Evolutionary conservation across 2,329 filamentous ascomycete genomes (phyloP), one percentile per base, ranked within the genome.

Genomic region (Venturia oleaginea): DNA sequence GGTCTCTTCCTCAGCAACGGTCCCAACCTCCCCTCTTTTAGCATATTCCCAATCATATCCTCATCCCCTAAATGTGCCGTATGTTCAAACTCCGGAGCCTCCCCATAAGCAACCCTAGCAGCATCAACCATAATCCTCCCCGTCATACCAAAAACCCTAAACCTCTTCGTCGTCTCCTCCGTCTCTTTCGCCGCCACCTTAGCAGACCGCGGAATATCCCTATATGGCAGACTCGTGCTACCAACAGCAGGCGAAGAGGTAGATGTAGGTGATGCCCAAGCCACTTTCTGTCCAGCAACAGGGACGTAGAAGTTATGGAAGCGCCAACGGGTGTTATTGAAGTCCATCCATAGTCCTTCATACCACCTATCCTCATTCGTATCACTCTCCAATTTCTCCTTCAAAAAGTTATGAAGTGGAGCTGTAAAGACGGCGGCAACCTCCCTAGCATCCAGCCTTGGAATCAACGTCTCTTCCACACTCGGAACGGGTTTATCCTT

Each of bases 251-350:
- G 62, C 27, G 62, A 63, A 37, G 60, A 62, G 2, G 40, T 57
- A 8, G 54, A 43, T 38, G 51, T 43, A 15, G 11, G 38, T 37
- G 70, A 69, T 15, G 88, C 86, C 74, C 83, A 86, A 11, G 84
- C 82, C 24, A 92, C 88, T 30, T 78, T 83, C 76, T 90, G 86
- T 70, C 87, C 84, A 63, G 83, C 83, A 42, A 92, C 84, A 1
- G 91, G 92, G 32, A 97, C 92, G 77, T 90, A 89, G 77, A 97
- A 97, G 76, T 93, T 92, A 76, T 97, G 93, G 81, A 96, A 87
- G 48, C 83, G 76, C 93, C 92, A 97, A n/a, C 83, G 83, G 62
- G 80, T 79, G 67, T 88, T 84, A 74, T 94, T 86, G 86, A 88
- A 96, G 68, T 86, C 80, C 63, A 86, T 84, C 93, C 93, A 97